phyloP scores from a whole-genome alignment of 2,329 filamentous ascomycete genomes.

The Neofusicoccum ribis region DNA sequence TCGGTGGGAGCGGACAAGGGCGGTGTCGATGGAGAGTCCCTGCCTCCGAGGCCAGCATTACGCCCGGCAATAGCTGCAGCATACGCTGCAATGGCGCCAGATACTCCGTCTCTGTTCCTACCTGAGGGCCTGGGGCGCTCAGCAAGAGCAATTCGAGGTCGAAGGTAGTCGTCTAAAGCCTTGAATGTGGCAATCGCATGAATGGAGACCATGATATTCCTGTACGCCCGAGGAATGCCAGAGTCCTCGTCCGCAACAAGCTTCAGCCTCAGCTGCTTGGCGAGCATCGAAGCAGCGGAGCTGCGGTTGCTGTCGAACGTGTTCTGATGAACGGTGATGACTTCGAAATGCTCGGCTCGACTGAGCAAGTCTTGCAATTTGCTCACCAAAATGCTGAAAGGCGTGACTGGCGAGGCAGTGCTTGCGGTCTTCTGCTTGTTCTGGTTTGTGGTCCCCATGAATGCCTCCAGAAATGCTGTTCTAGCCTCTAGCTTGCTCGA shows the following conservation, averaged over 20 bases:
- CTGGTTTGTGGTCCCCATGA: conserved; percentile 74
- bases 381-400: conserved; percentile 86
- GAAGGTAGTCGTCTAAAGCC: conserved; percentile 90
- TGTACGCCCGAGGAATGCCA: conserved; percentile 81
- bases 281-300: conserved; percentile 92
- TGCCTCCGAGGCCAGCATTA: conserved; percentile 33
- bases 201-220: conserved; percentile 97
- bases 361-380: conserved; percentile 96
- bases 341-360: conserved; percentile 96
- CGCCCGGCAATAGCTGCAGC: conserved; percentile 69
- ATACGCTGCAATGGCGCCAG: conserved; percentile 72
- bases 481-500: conserved; percentile 61
- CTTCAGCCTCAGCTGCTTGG: conserved; percentile 89
- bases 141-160: conserved; percentile 80
- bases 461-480: conserved; percentile 83
- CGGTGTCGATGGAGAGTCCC: conserved; percentile 30
- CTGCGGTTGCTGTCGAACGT: conserved; percentile 86
- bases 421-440: conserved; percentile 64
- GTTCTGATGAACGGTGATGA: conserved; percentile 92
- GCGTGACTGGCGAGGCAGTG: conserved; percentile 70
- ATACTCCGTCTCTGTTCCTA: conserved; percentile 61
- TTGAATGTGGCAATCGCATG: conserved; percentile 99
- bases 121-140: conserved; percentile 66
- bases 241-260: conserved; percentile 87
- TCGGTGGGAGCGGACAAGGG: conserved; percentile 39